A percentile compares a stretch with the other conserved stretches of the same genome.
Evolutionary conservation across 2,329 filamentous ascomycete genomes (phyloP).

Genomic region (Cordyceps cicadae): DNA sequence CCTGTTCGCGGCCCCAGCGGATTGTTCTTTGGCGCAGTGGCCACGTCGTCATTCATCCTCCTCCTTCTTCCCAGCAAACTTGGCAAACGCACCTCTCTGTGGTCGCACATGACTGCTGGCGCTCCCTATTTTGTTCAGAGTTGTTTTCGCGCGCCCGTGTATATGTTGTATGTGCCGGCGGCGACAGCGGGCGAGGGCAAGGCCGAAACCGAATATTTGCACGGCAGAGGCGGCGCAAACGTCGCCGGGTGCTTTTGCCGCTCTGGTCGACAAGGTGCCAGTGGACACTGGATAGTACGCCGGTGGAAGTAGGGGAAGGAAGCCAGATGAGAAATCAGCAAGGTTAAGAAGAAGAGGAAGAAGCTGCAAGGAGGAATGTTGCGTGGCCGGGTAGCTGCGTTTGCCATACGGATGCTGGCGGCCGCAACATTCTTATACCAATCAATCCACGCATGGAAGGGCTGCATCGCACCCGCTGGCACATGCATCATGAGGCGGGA

Average conservation of each 20-base stretch:
- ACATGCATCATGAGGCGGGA: too few species aligned
- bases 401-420: background rate
- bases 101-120: background rate
- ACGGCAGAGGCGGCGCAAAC: too few species aligned
- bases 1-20: background rate
- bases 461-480: background rate
- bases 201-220: background rate
- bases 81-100: background rate
- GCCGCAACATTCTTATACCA: background rate
- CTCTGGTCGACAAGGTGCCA: too few species aligned
- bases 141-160: too few species aligned
- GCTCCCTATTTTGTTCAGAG: too few species aligned
- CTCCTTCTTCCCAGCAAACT: background rate
- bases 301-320: too few species aligned
- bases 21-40: too few species aligned
- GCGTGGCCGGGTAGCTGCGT: background rate
- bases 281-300: too few species aligned
- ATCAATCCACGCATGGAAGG: background rate
- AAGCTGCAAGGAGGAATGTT: background rate
- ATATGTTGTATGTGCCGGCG: too few species aligned
- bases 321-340: background rate
- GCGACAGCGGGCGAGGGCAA: background rate
- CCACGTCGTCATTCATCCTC: background rate
- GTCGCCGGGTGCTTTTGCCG: too few species aligned
- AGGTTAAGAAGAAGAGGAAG: background rate